Percentiles rank a stretch among this genome's conserved stretches.
These are phyloP conservation scores for Diaporthe citriasiana DNA, from an alignment of 2,329 filamentous ascomycete species.

Conservation along the genomic window DNA sequence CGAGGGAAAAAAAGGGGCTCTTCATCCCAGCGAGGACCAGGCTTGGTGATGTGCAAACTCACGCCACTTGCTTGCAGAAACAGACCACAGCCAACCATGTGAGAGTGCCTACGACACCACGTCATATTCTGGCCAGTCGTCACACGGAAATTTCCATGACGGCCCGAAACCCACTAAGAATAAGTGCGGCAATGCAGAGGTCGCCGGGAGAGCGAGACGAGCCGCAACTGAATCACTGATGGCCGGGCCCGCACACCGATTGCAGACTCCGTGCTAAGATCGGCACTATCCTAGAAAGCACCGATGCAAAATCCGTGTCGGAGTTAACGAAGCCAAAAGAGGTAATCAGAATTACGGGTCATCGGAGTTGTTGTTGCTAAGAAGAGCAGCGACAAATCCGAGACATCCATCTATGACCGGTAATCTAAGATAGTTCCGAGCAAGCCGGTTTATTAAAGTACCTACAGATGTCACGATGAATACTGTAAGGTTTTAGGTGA, in stretches of 20 bases:
- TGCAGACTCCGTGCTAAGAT: not conserved
- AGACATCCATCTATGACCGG: not conserved
- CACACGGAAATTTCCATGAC: slow-evolving; percentile 7
- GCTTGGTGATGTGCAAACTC: slow-evolving; percentile 20
- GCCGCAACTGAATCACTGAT: slow-evolving; percentile 11
- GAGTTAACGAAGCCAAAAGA: too few species aligned
- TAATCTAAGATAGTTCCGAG: not conserved
- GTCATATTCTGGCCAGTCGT: not conserved
- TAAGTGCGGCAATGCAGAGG: not conserved
- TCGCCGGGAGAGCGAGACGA: slow-evolving; percentile 21
- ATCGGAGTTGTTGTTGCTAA: not conserved
- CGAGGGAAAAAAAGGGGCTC: not conserved
- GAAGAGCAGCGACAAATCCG: not conserved
- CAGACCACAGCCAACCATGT: slow-evolving; percentile 24
- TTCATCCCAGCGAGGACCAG: slow-evolving; percentile 11
- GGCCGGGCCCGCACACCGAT: not conserved
- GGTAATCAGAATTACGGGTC: not conserved
- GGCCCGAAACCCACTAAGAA: slow-evolving; percentile 28
- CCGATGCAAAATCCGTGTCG: too few species aligned
- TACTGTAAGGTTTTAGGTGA: not conserved
- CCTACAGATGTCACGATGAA: not conserved
- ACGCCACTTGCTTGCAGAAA: slow-evolving; percentile 16
- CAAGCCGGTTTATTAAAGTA: not conserved
- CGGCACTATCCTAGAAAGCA: not conserved
- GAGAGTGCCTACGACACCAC: not conserved